These are phyloP conservation scores for Lichenothelia convexa DNA, from an alignment of 495 filamentous ascomycete species.

Conservation along the genomic window DNA sequence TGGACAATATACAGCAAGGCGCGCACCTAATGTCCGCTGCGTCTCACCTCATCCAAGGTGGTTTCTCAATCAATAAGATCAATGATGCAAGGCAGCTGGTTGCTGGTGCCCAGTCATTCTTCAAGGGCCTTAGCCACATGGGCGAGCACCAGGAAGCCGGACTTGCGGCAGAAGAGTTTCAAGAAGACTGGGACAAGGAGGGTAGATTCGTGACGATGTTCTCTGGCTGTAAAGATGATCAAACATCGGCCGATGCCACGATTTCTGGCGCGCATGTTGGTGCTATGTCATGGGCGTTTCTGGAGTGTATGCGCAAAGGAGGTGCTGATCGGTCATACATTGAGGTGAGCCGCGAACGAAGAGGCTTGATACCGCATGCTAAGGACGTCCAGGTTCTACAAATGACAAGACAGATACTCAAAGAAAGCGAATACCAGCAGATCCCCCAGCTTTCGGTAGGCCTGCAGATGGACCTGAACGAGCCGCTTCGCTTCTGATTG, in stretches of 20 bases:
- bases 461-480: slow-evolving; percentile 7
- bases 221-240: slow-evolving; percentile 38
- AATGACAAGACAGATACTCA: slow-evolving; percentile 10
- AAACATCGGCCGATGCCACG: slow-evolving; percentile 39
- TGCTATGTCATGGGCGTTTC: slow-evolving; percentile 42
- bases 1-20: slow-evolving; percentile 36
- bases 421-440: slow-evolving; percentile 11
- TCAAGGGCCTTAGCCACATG: slow-evolving; percentile 28
- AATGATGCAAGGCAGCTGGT: slow-evolving; percentile 34
- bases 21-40: slow-evolving; percentile 28
- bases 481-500: no score
- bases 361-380: no score
- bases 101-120: slow-evolving; percentile 36
- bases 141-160: slow-evolving; percentile 28
- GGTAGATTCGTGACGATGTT: slow-evolving; percentile 41
- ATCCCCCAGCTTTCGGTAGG: slow-evolving; percentile 12
- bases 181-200: slow-evolving; percentile 32
- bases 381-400: slow-evolving; percentile 2
- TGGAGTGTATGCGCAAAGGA: neutral
- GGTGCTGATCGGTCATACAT: neutral
- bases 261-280: slow-evolving; percentile 26
- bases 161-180: slow-evolving; percentile 31
- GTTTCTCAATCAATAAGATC: slow-evolving; percentile 30
- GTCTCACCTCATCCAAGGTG: slow-evolving; percentile 30
- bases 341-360: no score